Percentiles rank a stretch among this genome's conserved stretches.
Conservation (phyloP, 106 monocot species). For the Cymbidium sinense region DNA sequence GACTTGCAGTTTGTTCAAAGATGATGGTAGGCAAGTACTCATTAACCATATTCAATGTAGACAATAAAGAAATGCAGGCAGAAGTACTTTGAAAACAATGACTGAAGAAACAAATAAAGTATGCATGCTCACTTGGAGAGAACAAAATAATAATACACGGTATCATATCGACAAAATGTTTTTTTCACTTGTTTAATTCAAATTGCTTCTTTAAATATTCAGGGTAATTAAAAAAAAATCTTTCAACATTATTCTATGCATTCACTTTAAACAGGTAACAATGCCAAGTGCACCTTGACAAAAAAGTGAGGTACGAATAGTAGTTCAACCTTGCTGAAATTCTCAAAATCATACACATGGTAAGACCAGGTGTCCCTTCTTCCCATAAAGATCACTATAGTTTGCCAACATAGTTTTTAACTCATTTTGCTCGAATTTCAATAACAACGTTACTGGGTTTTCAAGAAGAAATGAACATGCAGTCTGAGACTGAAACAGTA, state of each 20-base stretch:
- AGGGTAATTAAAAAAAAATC: neutral
- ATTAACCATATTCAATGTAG: neutral
- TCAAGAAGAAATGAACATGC: too few relatives aligned
- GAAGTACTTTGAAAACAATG: slow-evolving; percentile 1
- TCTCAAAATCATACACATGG: neutral
- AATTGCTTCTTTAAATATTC: neutral
- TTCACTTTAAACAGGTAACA: neutral
- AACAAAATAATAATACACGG: neutral
- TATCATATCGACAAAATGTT: neutral
- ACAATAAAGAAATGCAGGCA: neutral
- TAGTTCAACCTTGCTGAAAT: neutral
- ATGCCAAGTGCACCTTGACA: neutral
- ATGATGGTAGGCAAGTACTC: neutral
- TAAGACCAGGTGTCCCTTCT: neutral
- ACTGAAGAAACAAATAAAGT: neutral
- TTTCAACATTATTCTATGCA: neutral
- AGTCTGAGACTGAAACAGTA: too few relatives aligned
- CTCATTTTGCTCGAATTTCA: neutral
- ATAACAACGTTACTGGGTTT: neutral
- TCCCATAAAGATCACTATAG: neutral
- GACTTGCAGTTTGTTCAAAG: neutral
- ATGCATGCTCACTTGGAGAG: neutral
- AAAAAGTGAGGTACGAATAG: neutral
- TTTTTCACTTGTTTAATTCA: neutral
- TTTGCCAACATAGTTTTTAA: neutral